Conservation (phyloP, 169 alveolate genomes). For the Toxoplasma gondii region DNA sequence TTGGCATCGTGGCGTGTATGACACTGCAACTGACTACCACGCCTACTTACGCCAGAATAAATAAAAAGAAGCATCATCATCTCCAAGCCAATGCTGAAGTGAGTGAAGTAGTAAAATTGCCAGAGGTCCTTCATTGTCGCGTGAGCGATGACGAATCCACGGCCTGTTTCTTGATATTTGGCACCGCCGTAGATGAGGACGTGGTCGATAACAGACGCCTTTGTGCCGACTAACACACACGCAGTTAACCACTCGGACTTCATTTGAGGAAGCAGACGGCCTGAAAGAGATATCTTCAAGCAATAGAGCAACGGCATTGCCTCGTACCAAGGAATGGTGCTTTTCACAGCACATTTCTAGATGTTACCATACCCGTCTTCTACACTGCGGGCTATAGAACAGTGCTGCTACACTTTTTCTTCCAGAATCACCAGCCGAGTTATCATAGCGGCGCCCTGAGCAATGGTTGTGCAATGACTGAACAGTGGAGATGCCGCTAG, state of each 20-base stretch:
- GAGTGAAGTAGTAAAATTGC: constrained; percentile 66
- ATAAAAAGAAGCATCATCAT: constrained; percentile 56
- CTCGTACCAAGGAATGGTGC: no score
- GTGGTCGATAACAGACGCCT: constrained; percentile 64
- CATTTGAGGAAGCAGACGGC: background rate
- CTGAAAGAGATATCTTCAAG: background rate
- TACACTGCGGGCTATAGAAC: no score
- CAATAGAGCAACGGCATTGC: no score
- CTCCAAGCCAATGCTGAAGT: constrained; percentile 62
- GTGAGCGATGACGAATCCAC: constrained; percentile 63
- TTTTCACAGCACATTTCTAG: no score
- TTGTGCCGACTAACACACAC: constrained; percentile 57
- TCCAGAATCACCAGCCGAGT: no score
- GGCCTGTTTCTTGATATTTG: constrained; percentile 66
- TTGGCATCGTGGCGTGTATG: no score
- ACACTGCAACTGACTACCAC: no score
- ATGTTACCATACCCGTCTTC: no score
- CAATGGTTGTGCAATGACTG: no score
- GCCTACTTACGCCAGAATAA: constrained; percentile 48
- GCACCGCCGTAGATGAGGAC: constrained; percentile 69
- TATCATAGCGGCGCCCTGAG: no score
- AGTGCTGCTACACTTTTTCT: no score
- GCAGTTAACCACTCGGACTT: background rate
- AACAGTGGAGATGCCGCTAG: no score
- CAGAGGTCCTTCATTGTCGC: constrained; percentile 61